Evolutionary conservation across 2,329 filamentous ascomycete genomes (phyloP).

Genomic region (Diplodia sapinea): DNA sequence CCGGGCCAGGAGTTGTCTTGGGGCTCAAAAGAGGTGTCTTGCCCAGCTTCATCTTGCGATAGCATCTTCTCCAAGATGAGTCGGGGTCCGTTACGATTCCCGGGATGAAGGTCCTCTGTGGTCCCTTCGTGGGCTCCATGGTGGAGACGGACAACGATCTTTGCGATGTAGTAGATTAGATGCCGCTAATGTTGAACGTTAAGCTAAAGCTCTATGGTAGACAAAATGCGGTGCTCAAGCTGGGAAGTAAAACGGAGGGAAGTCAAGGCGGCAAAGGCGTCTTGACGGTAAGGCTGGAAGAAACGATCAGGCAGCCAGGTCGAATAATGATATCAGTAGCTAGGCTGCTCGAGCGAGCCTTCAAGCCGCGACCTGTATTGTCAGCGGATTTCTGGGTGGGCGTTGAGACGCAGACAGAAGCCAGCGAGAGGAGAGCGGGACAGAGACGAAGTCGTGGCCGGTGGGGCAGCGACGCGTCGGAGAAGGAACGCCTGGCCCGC

Average conservation of each 20-base stretch:
- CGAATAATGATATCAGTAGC: slow-evolving; percentile 27
- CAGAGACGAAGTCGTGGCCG: slow-evolving; percentile 17
- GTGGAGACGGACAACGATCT: background rate
- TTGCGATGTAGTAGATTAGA: background rate
- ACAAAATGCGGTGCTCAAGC: background rate
- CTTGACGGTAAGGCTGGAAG: background rate
- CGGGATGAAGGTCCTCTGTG: slow-evolving; percentile 13
- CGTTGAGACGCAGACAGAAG: background rate
- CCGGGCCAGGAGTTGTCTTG: background rate
- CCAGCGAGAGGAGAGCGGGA: background rate
- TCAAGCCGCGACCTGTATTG: slow-evolving; percentile 31
- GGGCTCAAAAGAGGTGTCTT: slow-evolving; percentile 16
- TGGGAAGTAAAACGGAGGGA: slow-evolving; percentile 11
- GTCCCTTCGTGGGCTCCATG: slow-evolving; percentile 21
- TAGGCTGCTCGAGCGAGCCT: slow-evolving; percentile 31
- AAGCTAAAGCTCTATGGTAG: background rate
- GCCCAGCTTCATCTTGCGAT: slow-evolving; percentile 12
- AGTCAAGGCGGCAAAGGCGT: slow-evolving; percentile 8
- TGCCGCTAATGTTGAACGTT: background rate
- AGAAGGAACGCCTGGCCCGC: slow-evolving; percentile 11
- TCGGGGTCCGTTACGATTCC: slow-evolving; percentile 8
- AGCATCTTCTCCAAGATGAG: slow-evolving; percentile 20
- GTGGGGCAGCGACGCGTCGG: slow-evolving; percentile 22
- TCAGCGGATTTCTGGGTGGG: slow-evolving; percentile 7
- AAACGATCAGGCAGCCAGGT: slow-evolving; percentile 12